These are phyloP conservation scores for Avena insularis DNA, from an alignment of 176 grass and related monocot species.

Conservation along the genomic window DNA sequence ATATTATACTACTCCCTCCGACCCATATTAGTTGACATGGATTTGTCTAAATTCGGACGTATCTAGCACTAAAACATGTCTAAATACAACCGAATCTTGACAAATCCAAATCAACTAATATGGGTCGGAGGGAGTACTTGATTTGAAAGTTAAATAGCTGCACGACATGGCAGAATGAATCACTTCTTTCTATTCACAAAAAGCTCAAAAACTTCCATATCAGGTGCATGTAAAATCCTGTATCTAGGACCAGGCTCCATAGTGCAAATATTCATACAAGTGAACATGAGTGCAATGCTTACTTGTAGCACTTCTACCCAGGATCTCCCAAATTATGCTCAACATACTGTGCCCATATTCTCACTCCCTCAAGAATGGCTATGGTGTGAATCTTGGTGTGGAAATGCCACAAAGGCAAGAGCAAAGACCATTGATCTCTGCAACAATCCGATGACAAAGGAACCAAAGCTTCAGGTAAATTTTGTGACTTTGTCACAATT, in stretches of 20 bases:
- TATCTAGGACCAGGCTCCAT: constrained; percentile 9
- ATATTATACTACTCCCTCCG: neutral
- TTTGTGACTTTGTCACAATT: constrained; percentile 18
- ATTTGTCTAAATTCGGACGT: no score
- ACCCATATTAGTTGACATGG: no score
- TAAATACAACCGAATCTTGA: no score
- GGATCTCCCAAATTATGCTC: constrained; percentile 99
- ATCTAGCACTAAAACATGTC: no score
- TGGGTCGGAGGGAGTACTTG: neutral
- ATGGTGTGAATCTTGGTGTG: constrained; percentile 99
- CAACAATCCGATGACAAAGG: constrained; percentile 99
- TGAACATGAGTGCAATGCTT: constrained; percentile 42
- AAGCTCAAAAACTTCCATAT: constrained; percentile 25
- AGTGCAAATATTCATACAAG: constrained; percentile 34
- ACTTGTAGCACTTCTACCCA: constrained; percentile 48
- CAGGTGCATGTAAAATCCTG: neutral
- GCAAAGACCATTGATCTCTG: constrained; percentile 99
- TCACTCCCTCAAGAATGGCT: constrained; percentile 99
- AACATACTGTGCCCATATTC: constrained; percentile 98
- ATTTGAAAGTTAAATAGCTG: constrained; percentile 9
- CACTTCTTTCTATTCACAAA: constrained; percentile 11
- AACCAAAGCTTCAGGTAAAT: constrained; percentile 95
- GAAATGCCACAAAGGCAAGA: constrained; percentile 88
- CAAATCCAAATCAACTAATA: no score
- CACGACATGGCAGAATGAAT: neutral